Conservation (phyloP, 2,329 filamentous ascomycete genomes). For the Coniochaeta prunicola region DNA sequence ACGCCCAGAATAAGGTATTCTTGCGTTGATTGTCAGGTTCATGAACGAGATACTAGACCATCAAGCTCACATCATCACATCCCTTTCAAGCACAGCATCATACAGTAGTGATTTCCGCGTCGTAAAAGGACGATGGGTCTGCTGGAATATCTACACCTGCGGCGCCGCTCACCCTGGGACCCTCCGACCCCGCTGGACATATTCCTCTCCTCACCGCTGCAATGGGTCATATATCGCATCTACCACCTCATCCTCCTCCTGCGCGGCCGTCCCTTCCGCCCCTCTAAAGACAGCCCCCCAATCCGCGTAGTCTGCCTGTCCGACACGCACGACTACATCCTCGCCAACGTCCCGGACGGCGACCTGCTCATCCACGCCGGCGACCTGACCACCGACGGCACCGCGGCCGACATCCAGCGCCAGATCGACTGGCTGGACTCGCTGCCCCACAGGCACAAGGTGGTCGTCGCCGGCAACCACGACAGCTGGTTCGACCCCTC, state of each 20-base stretch:
- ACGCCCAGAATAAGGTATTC: not conserved
- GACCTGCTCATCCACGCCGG: conserved; percentile 88
- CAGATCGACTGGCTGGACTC: conserved; percentile 75
- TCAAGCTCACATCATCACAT: not conserved
- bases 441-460: conserved; percentile 71
- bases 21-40: not conserved
- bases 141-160: conserved; percentile 37
- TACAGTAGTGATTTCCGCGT: not conserved
- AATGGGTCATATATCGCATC: conserved; percentile 51
- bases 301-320: conserved; percentile 82
- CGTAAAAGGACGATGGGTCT: conserved; percentile 30
- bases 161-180: conserved; percentile 40
- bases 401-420: conserved; percentile 65
- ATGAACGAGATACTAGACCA: not conserved
- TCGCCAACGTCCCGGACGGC: conserved; percentile 59
- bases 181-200: conserved; percentile 50
- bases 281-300: conserved; percentile 43
- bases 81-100: not conserved
- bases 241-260: conserved; percentile 61
- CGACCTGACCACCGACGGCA: conserved; percentile 72
- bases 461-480: conserved; percentile 83
- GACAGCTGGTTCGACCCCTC: conserved; percentile 75
- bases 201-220: conserved; percentile 61
- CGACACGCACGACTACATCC: conserved; percentile 69
- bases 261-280: conserved; percentile 56